These are phyloP conservation scores for Stagonosporopsis cucurbitacearum DNA, from an alignment of 2,329 filamentous ascomycete species.

Conservation along the genomic window DNA sequence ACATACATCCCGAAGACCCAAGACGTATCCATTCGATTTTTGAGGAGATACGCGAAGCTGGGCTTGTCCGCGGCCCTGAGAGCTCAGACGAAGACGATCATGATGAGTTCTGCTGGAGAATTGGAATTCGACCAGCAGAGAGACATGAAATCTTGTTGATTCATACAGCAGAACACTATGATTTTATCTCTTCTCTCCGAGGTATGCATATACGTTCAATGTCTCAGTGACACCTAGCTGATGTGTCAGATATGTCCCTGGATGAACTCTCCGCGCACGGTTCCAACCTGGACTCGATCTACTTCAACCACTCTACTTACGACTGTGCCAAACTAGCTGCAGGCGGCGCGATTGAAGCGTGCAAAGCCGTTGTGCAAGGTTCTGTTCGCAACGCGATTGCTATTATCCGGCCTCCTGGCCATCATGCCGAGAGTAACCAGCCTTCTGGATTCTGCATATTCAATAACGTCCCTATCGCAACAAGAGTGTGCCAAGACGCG, in stretches of 20 bases:
- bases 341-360: conserved; percentile 94
- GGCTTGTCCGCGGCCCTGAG: conserved; percentile 72
- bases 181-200: conserved; percentile 72
- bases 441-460: conserved; percentile 97
- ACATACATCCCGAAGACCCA: conserved; percentile 94
- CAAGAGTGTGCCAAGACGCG: conserved; percentile 82
- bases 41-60: conserved; percentile 81
- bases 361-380: conserved; percentile 83
- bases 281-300: conserved; percentile 54
- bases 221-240: conserved; percentile 21
- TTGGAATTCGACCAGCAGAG: conserved; percentile 78
- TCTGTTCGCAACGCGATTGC: conserved; percentile 94
- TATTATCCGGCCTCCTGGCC: conserved; percentile 91
- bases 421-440: conserved; percentile 86
- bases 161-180: conserved; percentile 77
- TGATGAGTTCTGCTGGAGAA: conserved; percentile 68
- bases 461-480: conserved; percentile 94
- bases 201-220: conserved; percentile 39
- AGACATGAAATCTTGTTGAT: conserved; percentile 80
- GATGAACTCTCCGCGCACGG: conserved; percentile 68
- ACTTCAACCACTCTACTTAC: conserved; percentile 78
- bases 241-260: conserved; percentile 50
- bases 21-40: conserved; percentile 92
- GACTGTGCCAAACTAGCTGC: conserved; percentile 83
- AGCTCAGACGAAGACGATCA: conserved; percentile 54